Percentiles rank a stretch among this genome's conserved stretches.
Conservation (phyloP, 2,329 filamentous ascomycete genomes). For the Fusarium sp. region DNA sequence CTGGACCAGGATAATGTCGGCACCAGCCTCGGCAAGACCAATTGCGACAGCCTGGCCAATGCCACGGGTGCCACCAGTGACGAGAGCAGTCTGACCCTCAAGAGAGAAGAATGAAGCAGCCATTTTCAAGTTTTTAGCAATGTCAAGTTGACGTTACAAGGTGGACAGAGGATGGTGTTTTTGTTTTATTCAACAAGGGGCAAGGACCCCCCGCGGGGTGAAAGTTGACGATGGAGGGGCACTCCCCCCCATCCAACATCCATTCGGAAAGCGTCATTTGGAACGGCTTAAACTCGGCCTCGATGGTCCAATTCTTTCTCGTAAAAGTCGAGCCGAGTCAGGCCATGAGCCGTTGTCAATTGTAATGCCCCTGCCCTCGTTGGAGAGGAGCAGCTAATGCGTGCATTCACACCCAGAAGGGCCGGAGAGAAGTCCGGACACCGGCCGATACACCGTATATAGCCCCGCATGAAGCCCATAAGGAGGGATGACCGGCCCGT, state of each 20-base stretch:
- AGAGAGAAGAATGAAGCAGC: conserved; percentile 61
- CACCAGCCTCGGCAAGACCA: conserved; percentile 68
- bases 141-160: background rate
- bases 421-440: conserved; percentile 32
- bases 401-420: background rate
- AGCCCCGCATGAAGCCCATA: conserved; percentile 9
- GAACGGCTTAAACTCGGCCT: conserved; percentile 7
- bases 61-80: conserved; percentile 68
- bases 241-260: background rate
- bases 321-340: background rate
- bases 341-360: background rate
- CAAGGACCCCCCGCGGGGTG: conserved; percentile 18
- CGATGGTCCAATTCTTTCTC: background rate
- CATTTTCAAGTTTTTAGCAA: conserved; percentile 41
- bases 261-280: background rate
- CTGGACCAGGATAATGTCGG: conserved; percentile 66
- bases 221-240: conserved; percentile 8
- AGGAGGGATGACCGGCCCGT: conserved; percentile 2
- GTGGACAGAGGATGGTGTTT: background rate
- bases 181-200: conserved; percentile 17
- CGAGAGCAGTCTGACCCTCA: conserved; percentile 64
- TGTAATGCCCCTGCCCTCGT: background rate
- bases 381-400: conserved; percentile 1
- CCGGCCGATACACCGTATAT: conserved; percentile 1
- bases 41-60: conserved; percentile 68